A percentile compares a stretch with the other conserved stretches of the same genome.
Evolutionary conservation across 441 rosid genomes (phyloP).

Genomic region (Bruguiera hainesii): DNA sequence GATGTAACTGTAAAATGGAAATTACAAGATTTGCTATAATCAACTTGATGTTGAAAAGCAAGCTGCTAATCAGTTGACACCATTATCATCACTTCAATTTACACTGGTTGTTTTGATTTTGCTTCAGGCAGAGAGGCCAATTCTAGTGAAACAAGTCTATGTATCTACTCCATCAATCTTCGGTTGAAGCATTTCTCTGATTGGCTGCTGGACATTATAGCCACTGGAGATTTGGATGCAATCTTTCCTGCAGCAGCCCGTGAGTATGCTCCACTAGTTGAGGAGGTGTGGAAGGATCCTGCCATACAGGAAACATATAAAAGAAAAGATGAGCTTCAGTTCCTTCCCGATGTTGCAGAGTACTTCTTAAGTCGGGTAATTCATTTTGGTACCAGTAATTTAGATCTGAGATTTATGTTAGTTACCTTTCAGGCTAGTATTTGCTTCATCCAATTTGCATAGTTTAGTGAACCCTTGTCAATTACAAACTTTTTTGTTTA

Average conservation of each 20-base stretch:
- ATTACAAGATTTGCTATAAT: too few species aligned
- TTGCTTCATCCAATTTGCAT: neutral
- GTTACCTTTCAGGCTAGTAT: neutral
- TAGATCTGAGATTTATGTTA: neutral
- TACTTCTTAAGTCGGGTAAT: constrained; percentile 93
- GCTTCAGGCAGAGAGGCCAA: constrained; percentile 52
- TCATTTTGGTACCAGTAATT: neutral
- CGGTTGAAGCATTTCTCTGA: constrained; percentile 97
- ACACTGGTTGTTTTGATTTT: constrained; percentile 12
- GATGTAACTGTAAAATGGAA: too few species aligned
- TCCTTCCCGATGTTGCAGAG: constrained; percentile 94
- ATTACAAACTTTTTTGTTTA: neutral
- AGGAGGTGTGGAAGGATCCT: constrained; percentile 98
- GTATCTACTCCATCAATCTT: constrained; percentile 78
- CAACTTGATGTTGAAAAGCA: too few species aligned
- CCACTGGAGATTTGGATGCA: constrained; percentile 97
- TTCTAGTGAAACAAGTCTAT: constrained; percentile 39
- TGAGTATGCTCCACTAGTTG: constrained; percentile 96
- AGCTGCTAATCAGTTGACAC: too few species aligned
- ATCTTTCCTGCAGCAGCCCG: constrained; percentile 99
- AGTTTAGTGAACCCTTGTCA: neutral
- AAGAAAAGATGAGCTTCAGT: constrained; percentile 91
- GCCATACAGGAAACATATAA: constrained; percentile 88
- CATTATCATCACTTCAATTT: neutral
- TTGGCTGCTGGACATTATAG: constrained; percentile 98